Evolutionary conservation across 176 grass and related monocot genomes (phyloP).

Genomic region (Carex myosuroides): DNA sequence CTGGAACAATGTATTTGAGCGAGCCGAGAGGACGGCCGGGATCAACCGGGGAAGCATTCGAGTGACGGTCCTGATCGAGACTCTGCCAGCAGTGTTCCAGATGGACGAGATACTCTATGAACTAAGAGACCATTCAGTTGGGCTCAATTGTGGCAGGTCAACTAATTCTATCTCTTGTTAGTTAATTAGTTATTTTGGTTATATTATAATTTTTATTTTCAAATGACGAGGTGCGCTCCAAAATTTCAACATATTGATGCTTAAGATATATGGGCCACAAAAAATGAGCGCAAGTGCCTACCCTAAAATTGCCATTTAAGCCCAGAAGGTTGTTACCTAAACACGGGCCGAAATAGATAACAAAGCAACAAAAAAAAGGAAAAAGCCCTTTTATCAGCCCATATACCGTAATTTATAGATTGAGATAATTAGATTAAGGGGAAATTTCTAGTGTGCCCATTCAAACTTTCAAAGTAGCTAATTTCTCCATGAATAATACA

Average conservation of each 20-base stretch:
- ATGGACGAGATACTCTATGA: conserved; percentile 97
- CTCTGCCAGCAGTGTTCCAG: conserved; percentile 83
- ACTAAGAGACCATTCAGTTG: conserved; percentile 75
- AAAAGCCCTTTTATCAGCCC: not conserved
- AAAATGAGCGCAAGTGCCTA: not conserved
- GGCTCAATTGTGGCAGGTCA: conserved; percentile 74
- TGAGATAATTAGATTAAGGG: not conserved
- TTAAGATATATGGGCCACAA: not conserved
- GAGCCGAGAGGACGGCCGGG: conserved; percentile 45
- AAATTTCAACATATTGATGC: not conserved
- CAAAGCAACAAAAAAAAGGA: not conserved
- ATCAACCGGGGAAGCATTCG: conserved; percentile 64
- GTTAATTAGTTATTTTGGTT: not conserved
- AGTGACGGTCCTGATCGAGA: conserved; percentile 90
- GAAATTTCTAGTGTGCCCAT: too few relatives aligned
- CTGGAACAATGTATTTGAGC: conserved; percentile 78
- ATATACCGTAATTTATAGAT: not conserved
- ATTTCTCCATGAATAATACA: too few relatives aligned
- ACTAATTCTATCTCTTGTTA: not conserved
- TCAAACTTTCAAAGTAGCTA: too few relatives aligned
- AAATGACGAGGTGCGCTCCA: not conserved
- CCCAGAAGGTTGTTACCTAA: not conserved
- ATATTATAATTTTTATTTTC: not conserved
- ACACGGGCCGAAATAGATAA: not conserved
- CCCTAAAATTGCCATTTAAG: not conserved